phyloP scores from a whole-genome alignment of 2,329 filamentous ascomycete genomes.

The Penicillium concentricum region DNA sequence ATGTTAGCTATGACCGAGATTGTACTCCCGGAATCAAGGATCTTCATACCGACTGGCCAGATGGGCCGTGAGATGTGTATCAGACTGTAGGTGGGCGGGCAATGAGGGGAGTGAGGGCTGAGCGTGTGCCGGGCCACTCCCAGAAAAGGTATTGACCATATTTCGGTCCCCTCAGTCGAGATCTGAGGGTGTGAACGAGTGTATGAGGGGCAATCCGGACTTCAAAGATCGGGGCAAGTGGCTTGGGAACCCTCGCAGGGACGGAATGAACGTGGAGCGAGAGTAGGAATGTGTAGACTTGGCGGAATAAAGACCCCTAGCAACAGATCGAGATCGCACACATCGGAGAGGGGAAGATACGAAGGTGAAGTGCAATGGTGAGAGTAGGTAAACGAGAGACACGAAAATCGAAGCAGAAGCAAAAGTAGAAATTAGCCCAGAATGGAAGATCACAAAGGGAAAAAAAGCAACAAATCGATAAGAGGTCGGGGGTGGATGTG shows the following conservation, averaged over 20 bases:
- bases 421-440: background rate
- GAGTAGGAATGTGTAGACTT: conserved; percentile 1
- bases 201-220: background rate
- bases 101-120: conserved; percentile 86
- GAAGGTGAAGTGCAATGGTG: background rate
- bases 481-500: conserved; percentile 8
- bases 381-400: background rate
- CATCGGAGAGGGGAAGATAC: background rate
- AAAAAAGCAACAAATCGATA: conserved; percentile 15
- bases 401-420: background rate
- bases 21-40: background rate
- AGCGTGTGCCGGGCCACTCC: conserved; percentile 58
- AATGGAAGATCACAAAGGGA: conserved; percentile 7
- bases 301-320: conserved; percentile 8
- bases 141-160: conserved; percentile 45
- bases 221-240: background rate
- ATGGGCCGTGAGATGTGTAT: conserved; percentile 53
- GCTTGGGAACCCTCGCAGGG: background rate
- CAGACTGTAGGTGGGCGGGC: conserved; percentile 64
- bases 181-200: background rate
- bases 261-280: conserved; percentile 3
- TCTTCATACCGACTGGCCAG: conserved; percentile 48
- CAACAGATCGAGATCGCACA: background rate
- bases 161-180: conserved; percentile 11
- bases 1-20: conserved; percentile 19